phyloP scores from a whole-genome alignment of 345 rosid species.

The Sonneratia alba region DNA sequence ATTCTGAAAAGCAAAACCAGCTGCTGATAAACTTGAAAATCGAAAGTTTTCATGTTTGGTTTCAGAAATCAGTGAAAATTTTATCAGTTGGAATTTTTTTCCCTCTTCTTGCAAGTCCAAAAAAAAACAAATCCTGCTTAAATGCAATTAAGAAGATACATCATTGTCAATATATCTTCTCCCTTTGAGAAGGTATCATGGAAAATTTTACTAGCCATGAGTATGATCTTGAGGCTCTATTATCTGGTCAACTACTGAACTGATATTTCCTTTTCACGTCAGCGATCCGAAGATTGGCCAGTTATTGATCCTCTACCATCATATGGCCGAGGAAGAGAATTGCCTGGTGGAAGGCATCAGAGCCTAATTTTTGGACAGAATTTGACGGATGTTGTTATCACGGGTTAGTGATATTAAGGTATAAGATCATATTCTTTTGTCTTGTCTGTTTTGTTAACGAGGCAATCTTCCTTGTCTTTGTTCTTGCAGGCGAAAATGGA shows the following conservation, averaged over 20 bases:
- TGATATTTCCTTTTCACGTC: conserved; percentile 15
- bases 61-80: background rate
- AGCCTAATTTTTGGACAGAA: conserved; percentile 89
- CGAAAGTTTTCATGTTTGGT: background rate
- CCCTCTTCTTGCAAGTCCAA: too few relatives aligned
- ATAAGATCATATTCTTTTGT: background rate
- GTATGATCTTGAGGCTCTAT: background rate
- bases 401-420: conserved; percentile 43
- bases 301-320: conserved; percentile 92
- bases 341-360: conserved; percentile 77
- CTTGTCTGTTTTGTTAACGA: conserved; percentile 11
- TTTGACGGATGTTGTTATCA: conserved; percentile 80
- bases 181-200: background rate
- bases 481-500: conserved; percentile 73
- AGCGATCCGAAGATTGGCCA: conserved; percentile 84
- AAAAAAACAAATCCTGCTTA: background rate
- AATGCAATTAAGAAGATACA: background rate
- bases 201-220: background rate
- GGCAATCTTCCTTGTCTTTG: conserved; percentile 9
- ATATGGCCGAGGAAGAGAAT: conserved; percentile 91
- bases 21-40: background rate
- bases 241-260: background rate
- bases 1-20: background rate
- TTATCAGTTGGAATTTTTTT: background rate
- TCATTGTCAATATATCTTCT: background rate